Evolutionary conservation across 2,329 filamentous ascomycete species (phyloP), one percentile per base, ranked within the genome.

Genomic region (Exserohilum rostratum): DNA sequence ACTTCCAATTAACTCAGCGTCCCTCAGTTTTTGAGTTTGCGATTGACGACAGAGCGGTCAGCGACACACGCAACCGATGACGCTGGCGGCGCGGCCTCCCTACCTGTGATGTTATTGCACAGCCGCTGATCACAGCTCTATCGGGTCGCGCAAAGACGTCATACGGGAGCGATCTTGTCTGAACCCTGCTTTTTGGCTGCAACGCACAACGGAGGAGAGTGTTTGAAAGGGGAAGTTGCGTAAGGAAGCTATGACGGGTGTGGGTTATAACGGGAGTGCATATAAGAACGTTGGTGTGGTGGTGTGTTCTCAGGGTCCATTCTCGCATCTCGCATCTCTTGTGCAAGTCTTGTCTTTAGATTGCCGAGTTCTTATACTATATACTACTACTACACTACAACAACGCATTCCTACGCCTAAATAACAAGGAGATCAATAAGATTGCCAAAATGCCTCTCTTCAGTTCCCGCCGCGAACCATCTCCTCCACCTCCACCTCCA

Each of bases 361-460:
- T n/a, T n/a, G n/a, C n/a, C n/a, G n/a, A n/a, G n/a, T n/a, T n/a
- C n/a, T n/a, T n/a, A n/a, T n/a, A n/a, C n/a, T n/a, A n/a, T n/a
- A n/a, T n/a, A n/a, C n/a, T n/a, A n/a, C n/a, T n/a, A n/a, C n/a
- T n/a, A n/a, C n/a, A n/a, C n/a, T n/a, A n/a, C n/a, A n/a, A n/a
- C n/a, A n/a, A n/a, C n/a, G n/a, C n/a, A n/a, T n/a, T n/a, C n/a
- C n/a, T n/a, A n/a, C n/a, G n/a, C n/a, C n/a, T n/a, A n/a, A n/a
- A n/a, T n/a, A n/a, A n/a, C n/a, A n/a, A n/a, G n/a, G n/a, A n/a
- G n/a, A n/a, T n/a, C n/a, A n/a, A n/a, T n/a, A n/a, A n/a, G n/a
- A n/a, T n/a, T n/a, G 13, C 13, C 13, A 45, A 20, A 22, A 76
- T 76, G 73, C 71, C 72, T 62, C 65, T 76, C 58, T 76, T 75